These are phyloP conservation scores for Cyberlindnera xylosilytica DNA, from an alignment of 805 yeast genomes.

Conservation along the genomic window DNA sequence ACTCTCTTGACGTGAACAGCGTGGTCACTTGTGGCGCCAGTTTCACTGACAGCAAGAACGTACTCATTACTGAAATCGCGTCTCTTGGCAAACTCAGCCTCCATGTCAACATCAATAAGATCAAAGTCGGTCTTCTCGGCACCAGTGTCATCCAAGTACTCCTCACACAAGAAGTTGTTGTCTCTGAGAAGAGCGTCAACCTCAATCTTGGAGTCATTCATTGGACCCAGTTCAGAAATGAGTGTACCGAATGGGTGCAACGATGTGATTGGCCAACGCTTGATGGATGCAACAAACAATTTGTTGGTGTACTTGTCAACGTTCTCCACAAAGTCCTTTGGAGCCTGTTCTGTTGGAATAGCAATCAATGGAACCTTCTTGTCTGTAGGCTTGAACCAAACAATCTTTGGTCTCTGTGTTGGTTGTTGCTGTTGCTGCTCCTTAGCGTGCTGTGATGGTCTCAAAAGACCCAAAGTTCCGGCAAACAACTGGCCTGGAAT, in stretches of 20 bases:
- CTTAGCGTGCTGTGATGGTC: conserved; percentile 82
- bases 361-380: conserved; percentile 97
- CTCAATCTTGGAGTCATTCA: conserved; percentile 74
- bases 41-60: conserved; percentile 60
- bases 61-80: conserved; percentile 56
- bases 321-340: conserved; percentile 89
- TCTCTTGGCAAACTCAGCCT: conserved; percentile 36
- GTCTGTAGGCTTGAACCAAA: conserved; percentile 98
- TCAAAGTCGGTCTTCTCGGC: conserved; percentile 33
- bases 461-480: conserved; percentile 87
- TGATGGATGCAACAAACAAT: conserved; percentile 89
- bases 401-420: conserved; percentile 75
- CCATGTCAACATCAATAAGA: conserved; percentile 27
- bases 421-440: conserved; percentile 35
- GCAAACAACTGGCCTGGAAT: conserved; percentile 95
- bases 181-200: conserved; percentile 87
- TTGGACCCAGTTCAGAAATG: conserved; percentile 79
- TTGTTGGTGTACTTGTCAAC: conserved; percentile 80
- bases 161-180: conserved; percentile 78
- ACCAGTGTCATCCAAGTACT: conserved; percentile 50
- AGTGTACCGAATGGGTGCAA: conserved; percentile 96
- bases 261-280: conserved; percentile 99
- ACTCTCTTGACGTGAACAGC: conserved; percentile 76
- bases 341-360: conserved; percentile 98
- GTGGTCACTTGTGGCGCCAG: conserved; percentile 61